Evolutionary conservation across 1,284 basidiomycete species (phyloP).

Genomic region (Agroathelia rolfsii): DNA sequence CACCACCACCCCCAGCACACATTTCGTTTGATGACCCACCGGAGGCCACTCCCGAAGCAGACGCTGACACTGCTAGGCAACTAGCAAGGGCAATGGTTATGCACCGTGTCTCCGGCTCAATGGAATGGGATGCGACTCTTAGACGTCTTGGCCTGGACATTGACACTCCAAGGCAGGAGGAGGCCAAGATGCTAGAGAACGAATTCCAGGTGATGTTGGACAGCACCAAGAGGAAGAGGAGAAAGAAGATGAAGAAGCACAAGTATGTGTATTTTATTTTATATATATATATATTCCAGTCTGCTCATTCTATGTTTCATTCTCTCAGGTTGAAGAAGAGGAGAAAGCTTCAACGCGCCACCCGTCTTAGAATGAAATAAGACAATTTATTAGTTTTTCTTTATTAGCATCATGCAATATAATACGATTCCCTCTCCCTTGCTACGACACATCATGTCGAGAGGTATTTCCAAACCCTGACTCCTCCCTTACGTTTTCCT

Average conservation of each 20-base stretch:
- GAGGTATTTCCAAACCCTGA: constrained; percentile 56
- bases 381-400: no score
- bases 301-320: constrained; percentile 1
- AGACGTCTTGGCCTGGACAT: constrained; percentile 48
- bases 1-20: constrained; percentile 13
- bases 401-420: no score
- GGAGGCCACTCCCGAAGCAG: constrained; percentile 53
- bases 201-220: constrained; percentile 61
- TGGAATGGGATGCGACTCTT: constrained; percentile 56
- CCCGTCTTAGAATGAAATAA: no score
- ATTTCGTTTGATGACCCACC: constrained; percentile 41
- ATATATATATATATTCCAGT: constrained; percentile 2
- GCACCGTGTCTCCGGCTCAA: constrained; percentile 46
- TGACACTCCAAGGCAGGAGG: constrained; percentile 30
- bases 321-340: constrained; percentile 32
- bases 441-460: no score
- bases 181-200: constrained; percentile 41
- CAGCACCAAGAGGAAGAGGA: constrained; percentile 71
- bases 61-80: constrained; percentile 67
- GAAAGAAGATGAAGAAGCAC: constrained; percentile 88
- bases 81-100: constrained; percentile 59
- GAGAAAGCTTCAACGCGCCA: no score
- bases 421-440: no score
- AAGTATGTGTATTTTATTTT: constrained; percentile 46
- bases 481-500: constrained; percentile 60